Base-by-base conservation (phyloP, 192 early-diverging fungal species). In the Pilaira anomala region DNA sequence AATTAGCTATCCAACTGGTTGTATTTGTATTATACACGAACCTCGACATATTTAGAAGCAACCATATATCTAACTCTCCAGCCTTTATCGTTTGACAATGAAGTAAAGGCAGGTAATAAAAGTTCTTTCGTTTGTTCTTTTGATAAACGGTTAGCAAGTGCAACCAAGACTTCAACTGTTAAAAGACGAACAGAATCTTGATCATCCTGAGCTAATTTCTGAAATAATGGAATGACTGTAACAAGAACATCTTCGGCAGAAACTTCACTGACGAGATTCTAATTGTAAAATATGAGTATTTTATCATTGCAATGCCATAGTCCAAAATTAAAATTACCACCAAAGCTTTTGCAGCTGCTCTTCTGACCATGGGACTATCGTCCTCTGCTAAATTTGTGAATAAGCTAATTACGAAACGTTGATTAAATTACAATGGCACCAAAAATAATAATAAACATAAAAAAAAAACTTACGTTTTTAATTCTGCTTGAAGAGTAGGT, bases 21-120 rank as follows among this genome's bases (percentile, higher is more conserved):
- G 24, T 21, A 19, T 26, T 7, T 16, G n/a, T 14, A 29, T 58
- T 51, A 33, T 67, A 25, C 3, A 66, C 44, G 59, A 72, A 97
- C 89, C 68, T 90, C 85, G 51, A 96, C 91, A 87, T 94, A 98
- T 78, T 98, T 97, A 65, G 95, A 93, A 2, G 97, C 97, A 79
- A 96, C 91, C 94, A 98, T 98, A 73, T 98, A 99, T 57, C 96
- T 80, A 49, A 99, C 96, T 64, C 97, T 87, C 97, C 97, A 99
- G 54, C 93, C 94, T 73, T 93, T 96, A 76, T 99, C 97, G 24
- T 81, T 74, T 52, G 89, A 90, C 82, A 97, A 80, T 44, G 65
- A 72, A 49, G 88, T 87, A 52, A 99, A 83, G 42, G 83, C 80
- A 58, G 81, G 82, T 50, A 95, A 64, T 51, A 92, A 82, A 63